phyloP scores from a whole-genome alignment of 495 filamentous ascomycete genomes.

The Lentithecium fluviatile region DNA sequence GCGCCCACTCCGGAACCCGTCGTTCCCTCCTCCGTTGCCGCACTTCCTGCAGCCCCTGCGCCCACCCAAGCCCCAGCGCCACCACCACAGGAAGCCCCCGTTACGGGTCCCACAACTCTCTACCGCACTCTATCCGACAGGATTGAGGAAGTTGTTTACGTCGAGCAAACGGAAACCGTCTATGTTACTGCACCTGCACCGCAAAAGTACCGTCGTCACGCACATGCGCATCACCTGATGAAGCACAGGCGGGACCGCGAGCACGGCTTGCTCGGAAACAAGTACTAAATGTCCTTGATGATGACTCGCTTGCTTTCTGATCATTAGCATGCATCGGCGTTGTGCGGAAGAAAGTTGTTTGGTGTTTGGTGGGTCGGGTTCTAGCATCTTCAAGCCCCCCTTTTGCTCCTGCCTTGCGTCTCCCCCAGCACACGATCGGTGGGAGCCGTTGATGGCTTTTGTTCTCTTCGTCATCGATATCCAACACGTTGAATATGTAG shows the following conservation, averaged over 20 bases:
- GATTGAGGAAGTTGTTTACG: slow-evolving; percentile 38
- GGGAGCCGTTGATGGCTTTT: no score
- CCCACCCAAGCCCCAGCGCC: slow-evolving; percentile 12
- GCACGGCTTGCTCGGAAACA: slow-evolving; percentile 18
- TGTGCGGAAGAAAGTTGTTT: neutral
- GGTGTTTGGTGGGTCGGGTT: neutral
- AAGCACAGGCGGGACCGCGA: slow-evolving; percentile 21
- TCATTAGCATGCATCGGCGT: neutral
- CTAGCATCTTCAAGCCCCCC: neutral
- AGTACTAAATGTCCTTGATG: slow-evolving; percentile 1
- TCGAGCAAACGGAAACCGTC: slow-evolving; percentile 36
- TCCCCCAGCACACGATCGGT: no score
- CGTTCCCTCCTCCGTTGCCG: no score
- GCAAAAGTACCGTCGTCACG: slow-evolving; percentile 5
- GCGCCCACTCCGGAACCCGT: no score
- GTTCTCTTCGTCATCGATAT: no score
- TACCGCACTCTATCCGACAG: slow-evolving; percentile 39
- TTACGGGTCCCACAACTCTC: slow-evolving; percentile 30
- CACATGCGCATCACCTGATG: slow-evolving; percentile 4
- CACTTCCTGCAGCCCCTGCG: slow-evolving; percentile 1
- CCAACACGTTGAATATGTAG: no score
- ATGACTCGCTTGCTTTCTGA: neutral
- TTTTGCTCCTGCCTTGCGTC: no score
- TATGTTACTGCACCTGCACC: slow-evolving; percentile 22
- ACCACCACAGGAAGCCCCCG: neutral